Percentiles rank a stretch among this genome's conserved stretches.
phyloP scores from a whole-genome alignment of 2,329 filamentous ascomycete species.

The Alternaria longipes region DNA sequence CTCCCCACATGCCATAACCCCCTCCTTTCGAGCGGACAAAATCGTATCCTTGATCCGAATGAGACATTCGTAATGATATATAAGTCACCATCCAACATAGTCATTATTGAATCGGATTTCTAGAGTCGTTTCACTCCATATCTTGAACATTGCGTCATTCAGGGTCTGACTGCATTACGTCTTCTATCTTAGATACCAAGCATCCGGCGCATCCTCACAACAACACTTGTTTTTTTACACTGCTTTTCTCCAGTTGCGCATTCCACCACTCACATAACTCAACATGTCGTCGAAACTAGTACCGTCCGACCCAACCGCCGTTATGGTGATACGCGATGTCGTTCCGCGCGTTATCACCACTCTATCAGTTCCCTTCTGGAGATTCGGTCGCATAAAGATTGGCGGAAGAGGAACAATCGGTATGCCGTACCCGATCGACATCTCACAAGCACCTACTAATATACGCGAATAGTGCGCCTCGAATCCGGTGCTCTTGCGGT shows the following conservation, averaged over 20 bases:
- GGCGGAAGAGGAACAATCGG: constrained; percentile 88
- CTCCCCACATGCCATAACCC: constrained; percentile 11
- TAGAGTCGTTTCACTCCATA: constrained; percentile 9
- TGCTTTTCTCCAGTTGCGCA: not conserved
- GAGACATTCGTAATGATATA: constrained; percentile 14
- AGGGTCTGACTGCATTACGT: constrained; percentile 31
- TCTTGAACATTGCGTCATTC: constrained; percentile 36
- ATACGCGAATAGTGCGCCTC: constrained; percentile 70
- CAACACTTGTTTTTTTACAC: not conserved
- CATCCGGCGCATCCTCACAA: constrained; percentile 6
- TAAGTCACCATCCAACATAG: not conserved
- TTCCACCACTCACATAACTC: constrained; percentile 3
- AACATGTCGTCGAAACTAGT: constrained; percentile 53
- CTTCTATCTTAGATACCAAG: constrained; percentile 23
- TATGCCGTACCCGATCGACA: constrained; percentile 52
- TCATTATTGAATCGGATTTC: constrained; percentile 7
- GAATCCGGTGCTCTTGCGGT: constrained; percentile 80
- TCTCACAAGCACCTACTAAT: constrained; percentile 19
- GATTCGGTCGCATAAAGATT: constrained; percentile 80
- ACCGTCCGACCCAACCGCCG: constrained; percentile 74
- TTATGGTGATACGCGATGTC: constrained; percentile 90
- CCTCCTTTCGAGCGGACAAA: not conserved
- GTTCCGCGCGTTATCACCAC: constrained; percentile 77
- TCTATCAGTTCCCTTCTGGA: constrained; percentile 82
- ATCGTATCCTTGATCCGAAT: constrained; percentile 15